phyloP scores from a whole-genome alignment of 2,329 filamentous ascomycete species.

The Beauveria scarabaeidicola region DNA sequence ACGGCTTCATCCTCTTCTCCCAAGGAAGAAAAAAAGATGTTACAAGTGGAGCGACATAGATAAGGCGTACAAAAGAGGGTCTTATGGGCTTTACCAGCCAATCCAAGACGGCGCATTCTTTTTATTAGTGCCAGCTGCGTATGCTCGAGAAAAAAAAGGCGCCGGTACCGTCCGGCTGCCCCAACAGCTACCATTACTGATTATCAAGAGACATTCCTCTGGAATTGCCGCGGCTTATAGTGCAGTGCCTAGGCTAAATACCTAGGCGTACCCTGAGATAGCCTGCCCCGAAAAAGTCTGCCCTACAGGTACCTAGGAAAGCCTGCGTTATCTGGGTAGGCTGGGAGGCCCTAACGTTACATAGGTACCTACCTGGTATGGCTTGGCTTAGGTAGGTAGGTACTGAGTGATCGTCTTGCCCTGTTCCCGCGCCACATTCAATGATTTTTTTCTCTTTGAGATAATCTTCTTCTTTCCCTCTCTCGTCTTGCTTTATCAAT shows the following conservation, averaged over 20 bases:
- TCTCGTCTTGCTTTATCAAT: background rate
- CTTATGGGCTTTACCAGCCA: background rate
- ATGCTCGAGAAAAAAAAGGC: background rate
- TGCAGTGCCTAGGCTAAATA: background rate
- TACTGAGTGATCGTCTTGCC: no score
- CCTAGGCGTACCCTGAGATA: no score
- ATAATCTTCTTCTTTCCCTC: no score
- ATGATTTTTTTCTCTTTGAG: no score
- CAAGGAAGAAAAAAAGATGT: background rate
- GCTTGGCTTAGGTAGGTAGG: no score
- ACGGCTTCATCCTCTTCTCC: background rate
- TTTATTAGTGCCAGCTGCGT: background rate
- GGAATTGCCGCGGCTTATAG: background rate
- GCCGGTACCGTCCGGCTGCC: constrained; percentile 4
- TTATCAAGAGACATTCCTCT: background rate
- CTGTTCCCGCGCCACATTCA: no score
- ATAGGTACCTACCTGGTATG: no score
- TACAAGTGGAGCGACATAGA: background rate
- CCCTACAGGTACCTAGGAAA: no score
- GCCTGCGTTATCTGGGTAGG: no score
- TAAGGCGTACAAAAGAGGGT: background rate
- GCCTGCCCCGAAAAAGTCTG: no score
- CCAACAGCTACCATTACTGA: background rate
- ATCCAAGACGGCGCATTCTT: background rate
- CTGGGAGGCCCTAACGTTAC: no score